A percentile compares a stretch with the other conserved stretches of the same genome.
Conservation (phyloP, 257 asterid genomes). For the Rubia yunnanensis region DNA sequence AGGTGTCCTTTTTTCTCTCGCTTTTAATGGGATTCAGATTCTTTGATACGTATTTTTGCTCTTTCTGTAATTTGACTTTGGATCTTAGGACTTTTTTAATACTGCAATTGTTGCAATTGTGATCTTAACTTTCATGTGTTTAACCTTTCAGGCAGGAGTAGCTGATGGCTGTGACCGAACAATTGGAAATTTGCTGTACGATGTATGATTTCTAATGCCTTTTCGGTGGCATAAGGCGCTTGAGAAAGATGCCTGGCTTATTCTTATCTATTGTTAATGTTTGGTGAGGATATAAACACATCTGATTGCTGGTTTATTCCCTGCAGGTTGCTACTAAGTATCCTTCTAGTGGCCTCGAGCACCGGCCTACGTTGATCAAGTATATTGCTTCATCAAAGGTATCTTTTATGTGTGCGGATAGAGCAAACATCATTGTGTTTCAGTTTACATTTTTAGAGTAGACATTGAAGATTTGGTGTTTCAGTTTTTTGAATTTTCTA, state of each 20-base stretch:
- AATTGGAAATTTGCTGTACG: slow-evolving; percentile 76
- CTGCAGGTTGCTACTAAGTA: slow-evolving; percentile 77
- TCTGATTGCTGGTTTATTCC: neutral
- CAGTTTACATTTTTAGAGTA: neutral
- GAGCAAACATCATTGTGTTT: neutral
- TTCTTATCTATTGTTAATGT: neutral
- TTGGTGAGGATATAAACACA: neutral
- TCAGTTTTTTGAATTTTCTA: neutral
- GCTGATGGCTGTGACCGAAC: slow-evolving; percentile 72
- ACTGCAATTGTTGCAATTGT: neutral
- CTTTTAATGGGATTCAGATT: too few relatives aligned
- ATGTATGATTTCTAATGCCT: slow-evolving; percentile 35
- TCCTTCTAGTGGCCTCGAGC: slow-evolving; percentile 76
- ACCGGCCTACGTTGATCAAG: slow-evolving; percentile 65
- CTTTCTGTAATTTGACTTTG: neutral
- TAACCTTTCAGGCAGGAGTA: slow-evolving; percentile 55
- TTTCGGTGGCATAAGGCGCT: neutral
- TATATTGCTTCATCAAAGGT: slow-evolving; percentile 65
- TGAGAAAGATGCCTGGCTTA: neutral
- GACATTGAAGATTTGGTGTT: neutral
- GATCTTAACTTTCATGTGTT: neutral
- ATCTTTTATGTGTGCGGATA: neutral
- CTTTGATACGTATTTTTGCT: neutral
- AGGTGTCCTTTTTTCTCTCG: neutral
- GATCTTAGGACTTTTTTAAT: too few relatives aligned